Base-by-base conservation (phyloP, 1,284 basidiomycete species). In the Ganoderma lucidum region DNA sequence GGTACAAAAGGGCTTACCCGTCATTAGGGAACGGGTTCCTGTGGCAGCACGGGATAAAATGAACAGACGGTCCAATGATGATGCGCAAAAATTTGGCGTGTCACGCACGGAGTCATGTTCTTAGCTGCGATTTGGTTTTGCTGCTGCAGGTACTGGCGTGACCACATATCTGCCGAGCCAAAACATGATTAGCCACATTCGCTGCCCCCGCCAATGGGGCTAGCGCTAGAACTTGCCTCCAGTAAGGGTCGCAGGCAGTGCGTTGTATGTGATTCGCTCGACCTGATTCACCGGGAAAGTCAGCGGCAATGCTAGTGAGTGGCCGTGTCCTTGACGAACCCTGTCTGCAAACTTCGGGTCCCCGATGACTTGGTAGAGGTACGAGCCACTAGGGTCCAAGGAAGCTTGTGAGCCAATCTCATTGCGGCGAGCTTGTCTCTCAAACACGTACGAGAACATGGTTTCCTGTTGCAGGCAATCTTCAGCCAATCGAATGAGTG, bases 201-300 rank as follows among this genome's bases (percentile, higher is more conserved):
- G 59, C 32, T 23, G 9, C 42, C 3, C 28, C 9, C 19, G 55
- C 17, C 14, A 39, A 32, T 39, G 39, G 41, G 56, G 17, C 32
- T 14, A 51, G 53, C 37, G n/a, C 59, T 15, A 60, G 14, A 19
- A 70, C 79, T 12, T 64, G 79, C 86, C 83, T 80, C 86, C 86
- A 8, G 86, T 88, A 45, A 88, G 73, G 0, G 84, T 86, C 2
- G 85, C 87, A 12, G 87, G 87, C 41, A 89, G 81, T 4, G 87
- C 86, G 72, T 89, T 88, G 77, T 88, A 88, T 1, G 87, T 82
- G 72, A 88, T 88, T 42, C 85, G 80, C 75, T 89, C 88, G n/a
- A 87, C 87, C 86, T 87, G 67, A 35, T 23, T 30, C 28, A 45
- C 58, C 17, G 14, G 61, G 19, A 42, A 63, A 48, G 4, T 19